Conservation (phyloP, 768 basidiomycete genomes). For the Sarcodon sp. region DNA sequence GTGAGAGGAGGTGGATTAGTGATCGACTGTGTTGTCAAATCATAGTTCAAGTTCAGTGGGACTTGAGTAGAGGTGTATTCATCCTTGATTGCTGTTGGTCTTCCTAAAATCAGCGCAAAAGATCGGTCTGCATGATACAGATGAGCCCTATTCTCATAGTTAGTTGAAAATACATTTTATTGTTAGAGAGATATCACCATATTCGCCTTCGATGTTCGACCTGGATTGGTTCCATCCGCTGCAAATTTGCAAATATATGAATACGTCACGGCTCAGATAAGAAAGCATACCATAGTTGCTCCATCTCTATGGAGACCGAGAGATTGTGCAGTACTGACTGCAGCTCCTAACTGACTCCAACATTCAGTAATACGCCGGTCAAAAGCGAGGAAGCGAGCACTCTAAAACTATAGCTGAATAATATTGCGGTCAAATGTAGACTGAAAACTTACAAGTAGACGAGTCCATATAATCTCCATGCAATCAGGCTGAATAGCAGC, state of each 20-base stretch:
- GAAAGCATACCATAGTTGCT: conserved; percentile 53
- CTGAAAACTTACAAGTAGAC: conserved; percentile 45
- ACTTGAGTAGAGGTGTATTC: conserved; percentile 75
- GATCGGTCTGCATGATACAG: conserved; percentile 91
- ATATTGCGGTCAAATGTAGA: too few relatives aligned
- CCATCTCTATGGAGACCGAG: conserved; percentile 89
- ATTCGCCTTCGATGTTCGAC: conserved; percentile 85
- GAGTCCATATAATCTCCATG: conserved; percentile 81
- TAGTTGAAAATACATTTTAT: too few relatives aligned
- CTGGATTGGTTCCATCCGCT: conserved; percentile 64
- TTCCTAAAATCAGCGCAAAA: conserved; percentile 81
- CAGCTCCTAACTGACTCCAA: conserved; percentile 92
- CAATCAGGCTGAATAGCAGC: conserved; percentile 92
- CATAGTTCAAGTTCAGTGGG: conserved; percentile 63
- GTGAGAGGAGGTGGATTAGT: conserved; percentile 45
- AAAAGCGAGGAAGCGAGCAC: conserved; percentile 56
- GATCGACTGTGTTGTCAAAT: conserved; percentile 28
- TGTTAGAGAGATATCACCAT: conserved; percentile 37
- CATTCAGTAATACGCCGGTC: conserved; percentile 88
- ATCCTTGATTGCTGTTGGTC: conserved; percentile 84
- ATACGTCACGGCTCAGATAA: neutral
- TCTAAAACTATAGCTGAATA: conserved; percentile 22
- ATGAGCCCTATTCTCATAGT: conserved; percentile 47
- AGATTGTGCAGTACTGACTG: conserved; percentile 86
- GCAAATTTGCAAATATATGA: conserved; percentile 3